Conservation (phyloP, 192 early-diverging fungal species). For the Entomortierella lignicola region DNA sequence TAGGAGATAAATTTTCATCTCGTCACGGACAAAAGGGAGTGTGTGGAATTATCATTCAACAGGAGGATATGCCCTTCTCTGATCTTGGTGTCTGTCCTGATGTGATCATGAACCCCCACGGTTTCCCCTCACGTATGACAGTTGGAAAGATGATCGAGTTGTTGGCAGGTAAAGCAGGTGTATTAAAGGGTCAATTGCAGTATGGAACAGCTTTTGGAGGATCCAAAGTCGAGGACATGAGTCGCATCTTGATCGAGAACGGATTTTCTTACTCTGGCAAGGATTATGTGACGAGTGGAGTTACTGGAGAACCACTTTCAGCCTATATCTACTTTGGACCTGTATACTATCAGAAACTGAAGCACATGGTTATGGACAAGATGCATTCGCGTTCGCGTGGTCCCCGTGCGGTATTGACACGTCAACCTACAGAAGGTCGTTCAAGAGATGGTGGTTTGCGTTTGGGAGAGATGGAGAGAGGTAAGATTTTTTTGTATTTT, state of each 20-base stretch:
- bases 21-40: conserved; percentile 99
- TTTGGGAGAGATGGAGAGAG: conserved; percentile 97
- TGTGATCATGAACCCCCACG: conserved; percentile 99
- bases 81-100: conserved; percentile 93
- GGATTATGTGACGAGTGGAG: conserved; percentile 91
- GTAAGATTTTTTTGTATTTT: conserved; percentile 19
- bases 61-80: conserved; percentile 98
- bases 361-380: conserved; percentile 99
- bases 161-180: conserved; percentile 95
- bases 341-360: conserved; percentile 97
- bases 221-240: conserved; percentile 96
- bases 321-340: conserved; percentile 98
- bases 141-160: conserved; percentile 99
- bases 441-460: conserved; percentile 97
- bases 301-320: conserved; percentile 89
- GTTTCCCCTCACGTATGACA: conserved; percentile 99
- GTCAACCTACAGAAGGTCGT: conserved; percentile 98
- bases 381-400: conserved; percentile 95
- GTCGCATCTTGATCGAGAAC: conserved; percentile 87
- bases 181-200: conserved; percentile 89
- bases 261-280: conserved; percentile 98
- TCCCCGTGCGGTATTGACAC: conserved; percentile 89
- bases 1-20: conserved; percentile 98
- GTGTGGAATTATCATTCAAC: conserved; percentile 95
- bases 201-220: conserved; percentile 98